Evolutionary conservation across 345 rosid genomes (phyloP).

Genomic region (Boechera retrofracta): DNA sequence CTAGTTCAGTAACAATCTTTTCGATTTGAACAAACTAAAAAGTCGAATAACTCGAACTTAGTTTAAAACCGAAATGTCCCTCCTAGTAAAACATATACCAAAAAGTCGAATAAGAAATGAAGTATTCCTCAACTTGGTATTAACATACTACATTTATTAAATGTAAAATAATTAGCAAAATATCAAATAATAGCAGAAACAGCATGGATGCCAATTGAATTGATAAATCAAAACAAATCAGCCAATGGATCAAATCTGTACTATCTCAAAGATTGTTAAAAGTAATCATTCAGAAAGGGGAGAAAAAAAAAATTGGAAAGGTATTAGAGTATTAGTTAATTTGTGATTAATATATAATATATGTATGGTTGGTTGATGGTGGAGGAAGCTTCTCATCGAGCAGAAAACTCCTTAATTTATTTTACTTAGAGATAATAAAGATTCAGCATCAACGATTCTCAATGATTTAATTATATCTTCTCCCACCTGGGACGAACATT

Average conservation of each 20-base stretch:
- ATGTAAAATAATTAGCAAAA: background rate
- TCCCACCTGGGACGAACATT: conserved; percentile 39
- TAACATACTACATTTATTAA: background rate
- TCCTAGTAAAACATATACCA: no score
- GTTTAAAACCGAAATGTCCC: no score
- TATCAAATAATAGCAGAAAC: conserved; percentile 21
- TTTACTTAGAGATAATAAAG: conserved; percentile 29
- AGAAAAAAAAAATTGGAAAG: conserved; percentile 33
- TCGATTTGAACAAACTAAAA: background rate
- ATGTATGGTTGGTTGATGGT: conserved; percentile 26
- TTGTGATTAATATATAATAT: conserved; percentile 24
- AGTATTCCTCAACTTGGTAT: background rate
- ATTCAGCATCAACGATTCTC: conserved; percentile 29
- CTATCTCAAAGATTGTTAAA: conserved; percentile 27
- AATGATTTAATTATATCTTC: conserved; percentile 20
- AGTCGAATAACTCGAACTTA: background rate
- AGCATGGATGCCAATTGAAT: conserved; percentile 35
- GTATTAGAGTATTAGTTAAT: conserved; percentile 29
- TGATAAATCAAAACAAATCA: conserved; percentile 16
- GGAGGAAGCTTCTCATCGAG: conserved; percentile 42
- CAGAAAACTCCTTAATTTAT: conserved; percentile 17
- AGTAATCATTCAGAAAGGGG: conserved; percentile 36
- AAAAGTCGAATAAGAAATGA: background rate
- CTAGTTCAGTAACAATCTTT: background rate
- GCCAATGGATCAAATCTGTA: conserved; percentile 43